These are phyloP conservation scores for Penicillium nordicum DNA, from an alignment of 2,329 filamentous ascomycete species.

Conservation along the genomic window DNA sequence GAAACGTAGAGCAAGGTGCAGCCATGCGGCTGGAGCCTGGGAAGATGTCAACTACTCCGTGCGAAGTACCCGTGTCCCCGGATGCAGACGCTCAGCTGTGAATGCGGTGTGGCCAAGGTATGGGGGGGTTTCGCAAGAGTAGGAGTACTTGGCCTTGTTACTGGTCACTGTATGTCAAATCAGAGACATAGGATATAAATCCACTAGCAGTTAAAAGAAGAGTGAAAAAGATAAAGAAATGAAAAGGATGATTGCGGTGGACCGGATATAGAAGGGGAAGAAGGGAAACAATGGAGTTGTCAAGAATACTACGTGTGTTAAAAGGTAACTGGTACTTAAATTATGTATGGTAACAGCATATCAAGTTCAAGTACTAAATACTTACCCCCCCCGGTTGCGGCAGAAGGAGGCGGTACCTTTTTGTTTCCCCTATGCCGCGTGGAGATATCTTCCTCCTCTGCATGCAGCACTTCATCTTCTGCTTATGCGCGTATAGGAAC, in stretches of 20 bases:
- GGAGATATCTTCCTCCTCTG: background rate
- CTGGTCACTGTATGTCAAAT: conserved; percentile 2
- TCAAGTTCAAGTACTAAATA: background rate
- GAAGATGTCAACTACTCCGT: background rate
- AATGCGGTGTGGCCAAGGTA: background rate
- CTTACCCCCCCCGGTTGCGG: conserved; percentile 14
- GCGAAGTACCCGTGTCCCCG: background rate
- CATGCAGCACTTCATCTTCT: conserved; percentile 4
- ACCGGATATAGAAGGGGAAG: background rate
- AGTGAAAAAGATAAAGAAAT: background rate
- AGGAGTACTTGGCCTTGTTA: background rate
- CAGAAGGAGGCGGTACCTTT: background rate
- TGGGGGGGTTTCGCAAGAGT: background rate
- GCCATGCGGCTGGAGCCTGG: conserved; percentile 11
- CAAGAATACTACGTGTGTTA: background rate
- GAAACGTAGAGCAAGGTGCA: conserved; percentile 46
- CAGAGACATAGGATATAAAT: background rate
- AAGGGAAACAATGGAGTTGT: conserved; percentile 6
- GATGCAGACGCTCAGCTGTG: conserved; percentile 5
- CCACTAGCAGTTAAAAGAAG: background rate
- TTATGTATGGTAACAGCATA: background rate
- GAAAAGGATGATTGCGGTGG: background rate
- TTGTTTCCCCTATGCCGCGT: background rate
- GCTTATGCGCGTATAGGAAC: background rate
- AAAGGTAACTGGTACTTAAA: background rate